Conservation (phyloP, 2,329 filamentous ascomycete species). For the Alternaria sp. region DNA sequence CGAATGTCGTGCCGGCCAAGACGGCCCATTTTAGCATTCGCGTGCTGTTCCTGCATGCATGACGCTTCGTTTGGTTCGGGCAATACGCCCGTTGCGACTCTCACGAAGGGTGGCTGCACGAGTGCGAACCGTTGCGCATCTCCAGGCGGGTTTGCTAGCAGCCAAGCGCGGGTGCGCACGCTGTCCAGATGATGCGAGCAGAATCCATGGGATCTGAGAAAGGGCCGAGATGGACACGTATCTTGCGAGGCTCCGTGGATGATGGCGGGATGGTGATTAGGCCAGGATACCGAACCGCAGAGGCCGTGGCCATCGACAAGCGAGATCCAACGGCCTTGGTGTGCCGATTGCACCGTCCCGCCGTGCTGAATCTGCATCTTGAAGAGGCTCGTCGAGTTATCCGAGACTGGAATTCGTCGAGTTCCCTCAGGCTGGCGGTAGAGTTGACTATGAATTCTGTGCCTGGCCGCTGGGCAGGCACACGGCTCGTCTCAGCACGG, state of each 20-base stretch:
- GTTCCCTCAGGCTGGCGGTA: neutral
- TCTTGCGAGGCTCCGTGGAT: slow-evolving; percentile 3
- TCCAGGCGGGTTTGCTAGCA: neutral
- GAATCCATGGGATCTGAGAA: neutral
- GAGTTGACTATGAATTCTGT: neutral
- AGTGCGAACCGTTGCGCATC: neutral
- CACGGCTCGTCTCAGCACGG: neutral
- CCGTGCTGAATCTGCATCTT: neutral
- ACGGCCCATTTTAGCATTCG: slow-evolving; percentile 27
- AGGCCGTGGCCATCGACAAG: slow-evolving; percentile 15
- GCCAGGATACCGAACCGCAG: slow-evolving; percentile 17
- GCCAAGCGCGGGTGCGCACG: neutral
- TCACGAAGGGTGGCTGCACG: slow-evolving; percentile 1
- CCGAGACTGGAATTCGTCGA: neutral
- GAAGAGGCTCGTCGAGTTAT: neutral
- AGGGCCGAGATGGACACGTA: neutral
- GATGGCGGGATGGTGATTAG: slow-evolving; percentile 1
- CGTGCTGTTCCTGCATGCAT: slow-evolving; percentile 31
- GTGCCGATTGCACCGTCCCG: slow-evolving; percentile 1
- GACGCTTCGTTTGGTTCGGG: slow-evolving; percentile 18
- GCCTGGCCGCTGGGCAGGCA: neutral
- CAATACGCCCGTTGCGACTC: slow-evolving; percentile 22
- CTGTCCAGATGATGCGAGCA: neutral
- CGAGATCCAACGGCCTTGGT: slow-evolving; percentile 14
- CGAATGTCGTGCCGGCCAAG: slow-evolving; percentile 25